Evolutionary conservation across 2,329 filamentous ascomycete genomes (phyloP).

Genomic region (Hysterium pulicare): DNA sequence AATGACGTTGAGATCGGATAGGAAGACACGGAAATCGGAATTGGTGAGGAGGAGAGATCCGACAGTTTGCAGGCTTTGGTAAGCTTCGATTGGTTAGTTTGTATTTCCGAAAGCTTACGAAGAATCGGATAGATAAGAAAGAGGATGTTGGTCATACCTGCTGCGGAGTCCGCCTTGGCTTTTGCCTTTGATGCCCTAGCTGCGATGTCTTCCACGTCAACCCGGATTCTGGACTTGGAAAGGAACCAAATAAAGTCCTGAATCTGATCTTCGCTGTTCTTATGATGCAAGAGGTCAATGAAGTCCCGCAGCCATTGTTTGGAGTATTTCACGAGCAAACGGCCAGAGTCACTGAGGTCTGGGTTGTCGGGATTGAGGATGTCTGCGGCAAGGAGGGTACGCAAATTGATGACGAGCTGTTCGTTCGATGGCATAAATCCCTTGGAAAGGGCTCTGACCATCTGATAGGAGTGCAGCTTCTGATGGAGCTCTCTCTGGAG

Average conservation of each 20-base stretch:
- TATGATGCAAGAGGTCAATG: conserved; percentile 76
- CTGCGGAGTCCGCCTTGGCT: conserved; percentile 66
- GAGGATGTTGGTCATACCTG: conserved; percentile 50
- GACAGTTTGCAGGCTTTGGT: conserved; percentile 78
- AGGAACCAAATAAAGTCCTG: conserved; percentile 91
- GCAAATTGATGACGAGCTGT: conserved; percentile 74
- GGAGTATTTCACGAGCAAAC: conserved; percentile 66
- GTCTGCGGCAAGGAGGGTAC: conserved; percentile 73
- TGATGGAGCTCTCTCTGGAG: conserved; percentile 76
- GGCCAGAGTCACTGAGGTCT: conserved; percentile 74
- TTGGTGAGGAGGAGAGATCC: conserved; percentile 84
- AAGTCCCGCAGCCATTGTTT: conserved; percentile 75
- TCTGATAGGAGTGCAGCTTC: conserved; percentile 92
- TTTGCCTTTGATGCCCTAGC: conserved; percentile 60
- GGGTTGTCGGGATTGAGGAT: conserved; percentile 71
- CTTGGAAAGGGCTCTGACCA: conserved; percentile 74
- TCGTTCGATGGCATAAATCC: conserved; percentile 93
- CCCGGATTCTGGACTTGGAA: conserved; percentile 65
- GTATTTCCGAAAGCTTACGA: too few relatives aligned
- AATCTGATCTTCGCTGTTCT: conserved; percentile 80
- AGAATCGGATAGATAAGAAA: too few relatives aligned
- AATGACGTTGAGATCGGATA: conserved; percentile 75
- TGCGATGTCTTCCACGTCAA: conserved; percentile 64
- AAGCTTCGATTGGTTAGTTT: conserved; percentile 51
- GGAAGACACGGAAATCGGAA: conserved; percentile 81